Conservation (phyloP, 805 yeast genomes). For the Torulaspora franciscae region DNA sequence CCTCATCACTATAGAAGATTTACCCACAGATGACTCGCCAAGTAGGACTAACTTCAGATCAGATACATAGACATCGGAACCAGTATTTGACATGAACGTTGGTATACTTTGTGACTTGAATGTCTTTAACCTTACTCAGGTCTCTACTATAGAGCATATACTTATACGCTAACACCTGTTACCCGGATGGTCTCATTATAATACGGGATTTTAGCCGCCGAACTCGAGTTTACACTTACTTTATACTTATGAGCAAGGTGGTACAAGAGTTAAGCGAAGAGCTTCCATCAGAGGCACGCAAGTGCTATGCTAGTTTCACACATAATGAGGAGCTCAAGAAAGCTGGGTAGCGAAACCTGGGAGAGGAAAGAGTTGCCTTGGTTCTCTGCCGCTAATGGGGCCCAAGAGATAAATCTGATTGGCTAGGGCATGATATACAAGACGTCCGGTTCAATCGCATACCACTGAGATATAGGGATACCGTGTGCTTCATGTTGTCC, state of each 20-base stretch:
- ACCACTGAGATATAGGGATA: too few species aligned
- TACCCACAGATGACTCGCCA: slow-evolving; percentile 70
- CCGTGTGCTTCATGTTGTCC: too few species aligned
- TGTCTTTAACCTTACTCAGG: too few species aligned
- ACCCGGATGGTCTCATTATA: not conserved
- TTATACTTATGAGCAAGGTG: too few species aligned
- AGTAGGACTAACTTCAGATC: slow-evolving; percentile 50
- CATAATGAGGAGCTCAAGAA: too few species aligned
- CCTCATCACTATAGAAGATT: slow-evolving; percentile 60
- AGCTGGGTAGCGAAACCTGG: too few species aligned
- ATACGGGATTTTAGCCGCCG: not conserved
- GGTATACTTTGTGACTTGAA: not conserved
- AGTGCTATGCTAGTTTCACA: not conserved
- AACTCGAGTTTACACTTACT: not conserved
- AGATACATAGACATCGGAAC: slow-evolving; percentile 6
- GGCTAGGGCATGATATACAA: too few species aligned
- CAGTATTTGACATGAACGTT: slow-evolving; percentile 1
- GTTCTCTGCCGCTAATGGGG: too few species aligned
- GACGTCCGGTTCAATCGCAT: too few species aligned
- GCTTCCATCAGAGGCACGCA: not conserved
- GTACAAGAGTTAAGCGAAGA: too few species aligned
- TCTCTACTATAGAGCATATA: not conserved
- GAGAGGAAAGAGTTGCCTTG: too few species aligned
- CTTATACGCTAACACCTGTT: not conserved
- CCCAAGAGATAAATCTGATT: too few species aligned